Evolutionary conservation across 2,329 filamentous ascomycete species (phyloP).

Genomic region (Fusarium hainanense): DNA sequence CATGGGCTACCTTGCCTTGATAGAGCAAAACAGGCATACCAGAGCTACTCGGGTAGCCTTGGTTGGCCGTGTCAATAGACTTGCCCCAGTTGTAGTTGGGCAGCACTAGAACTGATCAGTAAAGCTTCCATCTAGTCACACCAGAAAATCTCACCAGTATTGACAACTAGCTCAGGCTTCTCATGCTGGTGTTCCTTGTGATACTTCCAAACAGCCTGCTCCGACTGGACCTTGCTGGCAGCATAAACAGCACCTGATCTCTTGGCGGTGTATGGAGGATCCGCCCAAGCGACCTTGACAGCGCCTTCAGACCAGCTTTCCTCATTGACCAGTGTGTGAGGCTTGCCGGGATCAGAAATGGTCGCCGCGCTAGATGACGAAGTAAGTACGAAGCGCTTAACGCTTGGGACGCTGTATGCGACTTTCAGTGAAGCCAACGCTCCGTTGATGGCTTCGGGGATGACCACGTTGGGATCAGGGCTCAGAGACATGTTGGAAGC

Average conservation of each 20-base stretch:
- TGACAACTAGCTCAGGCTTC: constrained; percentile 45
- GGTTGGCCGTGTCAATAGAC: constrained; percentile 32
- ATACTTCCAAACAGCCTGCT: constrained; percentile 55
- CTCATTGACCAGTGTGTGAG: constrained; percentile 11
- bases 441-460: constrained; percentile 50
- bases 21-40: constrained; percentile 36
- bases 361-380: constrained; percentile 27
- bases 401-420: constrained; percentile 48
- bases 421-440: constrained; percentile 49
- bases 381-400: constrained; percentile 54
- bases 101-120: constrained; percentile 27
- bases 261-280: constrained; percentile 49
- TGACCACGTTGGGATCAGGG: constrained; percentile 53
- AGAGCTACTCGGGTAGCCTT: constrained; percentile 42
- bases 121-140: fast-evolving
- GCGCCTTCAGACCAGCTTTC: constrained; percentile 51
- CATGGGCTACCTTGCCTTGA: constrained; percentile 20
- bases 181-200: constrained; percentile 32
- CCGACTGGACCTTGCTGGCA: constrained; percentile 53
- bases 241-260: constrained; percentile 48
- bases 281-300: constrained; percentile 51
- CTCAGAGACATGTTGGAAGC: constrained; percentile 51
- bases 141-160: constrained; percentile 24
- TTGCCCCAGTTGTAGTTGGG: constrained; percentile 46
- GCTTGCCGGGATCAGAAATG: not conserved